Evolutionary conservation across 257 asterid species (phyloP), one percentile per base, ranked within the genome.

Genomic region (Lantana camara): DNA sequence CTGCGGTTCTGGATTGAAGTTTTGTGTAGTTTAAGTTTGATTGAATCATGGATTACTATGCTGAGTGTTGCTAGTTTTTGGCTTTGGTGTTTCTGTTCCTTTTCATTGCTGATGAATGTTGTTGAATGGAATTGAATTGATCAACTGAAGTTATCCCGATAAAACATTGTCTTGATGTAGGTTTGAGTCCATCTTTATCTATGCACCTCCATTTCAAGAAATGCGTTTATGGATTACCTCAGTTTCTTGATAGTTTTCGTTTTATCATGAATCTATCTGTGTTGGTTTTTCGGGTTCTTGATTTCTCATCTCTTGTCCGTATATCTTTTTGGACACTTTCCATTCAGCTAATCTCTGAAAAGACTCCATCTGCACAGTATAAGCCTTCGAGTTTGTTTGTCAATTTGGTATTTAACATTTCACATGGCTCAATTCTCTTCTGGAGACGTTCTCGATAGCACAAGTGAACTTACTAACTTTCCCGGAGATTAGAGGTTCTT

Each of bases 1-100:
- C 16, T 51, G 30, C 23, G 50, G 60, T 59, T 63, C 56, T 7
- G 9, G 17, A 5, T 49, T 3, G 50, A 63, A 34, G 41, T 17
- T 47, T 10, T 48, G 16, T 29, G 58, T 9, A 17, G 69, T 53
- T 35, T 49, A 23, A 16, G 51, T 59, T 50, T 49, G 75, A 63
- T 30, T 17, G 56, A 21, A 24, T 30, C 42, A 15, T 37, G 27
- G 47, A 22, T 54, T 27, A 29, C 48, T 24, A 22, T 22, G 47
- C 30, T n/a, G 48, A 16, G 24, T 72, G 60, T 21, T 59, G 40
- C 10, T n/a, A 62, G 29, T 23, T 13, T 7, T 56, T 34, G 37
- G 15, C 1, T 52, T 38, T 12, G 60, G 46, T 24, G 55, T 21
- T 37, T 23, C 41, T 44, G 4, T 49, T 40, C 30, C 12, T 12